Conservation (phyloP, 345 rosid species). For the Stellera chamaejasme region DNA sequence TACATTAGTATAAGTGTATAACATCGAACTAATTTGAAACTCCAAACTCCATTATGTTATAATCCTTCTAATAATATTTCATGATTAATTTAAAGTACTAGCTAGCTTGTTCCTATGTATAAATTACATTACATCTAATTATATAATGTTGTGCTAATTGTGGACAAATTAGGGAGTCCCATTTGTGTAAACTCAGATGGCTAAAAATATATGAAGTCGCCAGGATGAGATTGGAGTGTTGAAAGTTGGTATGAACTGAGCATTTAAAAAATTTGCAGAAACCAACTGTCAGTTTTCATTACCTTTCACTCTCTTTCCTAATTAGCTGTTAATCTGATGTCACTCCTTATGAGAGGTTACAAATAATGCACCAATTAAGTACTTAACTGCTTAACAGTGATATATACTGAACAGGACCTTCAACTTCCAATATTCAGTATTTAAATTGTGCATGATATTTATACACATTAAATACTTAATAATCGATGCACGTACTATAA, state of each 20-base stretch:
- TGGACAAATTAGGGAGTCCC: too few species aligned
- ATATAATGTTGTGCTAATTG: too few species aligned
- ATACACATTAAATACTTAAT: background rate
- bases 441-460: background rate
- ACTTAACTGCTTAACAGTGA: conserved; percentile 24
- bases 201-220: background rate
- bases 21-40: too few species aligned
- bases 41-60: too few species aligned
- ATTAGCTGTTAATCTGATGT: conserved; percentile 37
- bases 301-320: conserved; percentile 37
- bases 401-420: background rate
- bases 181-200: too few species aligned
- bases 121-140: too few species aligned
- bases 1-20: too few species aligned
- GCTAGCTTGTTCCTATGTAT: too few species aligned
- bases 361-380: conserved; percentile 14
- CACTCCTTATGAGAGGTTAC: conserved; percentile 29
- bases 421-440: too few species aligned
- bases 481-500: background rate
- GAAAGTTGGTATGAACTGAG: conserved; percentile 5
- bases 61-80: too few species aligned
- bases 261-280: background rate
- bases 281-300: conserved; percentile 21
- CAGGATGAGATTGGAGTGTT: conserved; percentile 1
- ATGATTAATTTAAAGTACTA: too few species aligned